A percentile compares a stretch with the other conserved stretches of the same genome.
Evolutionary conservation across 2,329 filamentous ascomycete genomes (phyloP).

Genomic region (Mycosphaerella sp.): DNA sequence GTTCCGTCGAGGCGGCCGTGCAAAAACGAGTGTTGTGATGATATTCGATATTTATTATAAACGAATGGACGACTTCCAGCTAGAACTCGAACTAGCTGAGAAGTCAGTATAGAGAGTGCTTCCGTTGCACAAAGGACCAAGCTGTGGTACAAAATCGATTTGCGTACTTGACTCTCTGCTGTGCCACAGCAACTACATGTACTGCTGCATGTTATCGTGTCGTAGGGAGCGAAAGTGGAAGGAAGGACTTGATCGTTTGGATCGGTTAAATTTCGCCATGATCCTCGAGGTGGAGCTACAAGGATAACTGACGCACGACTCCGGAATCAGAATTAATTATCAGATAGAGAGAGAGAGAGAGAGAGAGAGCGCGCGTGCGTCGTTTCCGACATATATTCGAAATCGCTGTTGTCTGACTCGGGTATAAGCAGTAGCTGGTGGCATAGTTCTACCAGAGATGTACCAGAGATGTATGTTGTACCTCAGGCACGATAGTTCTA

Average conservation of each 20-base stretch:
- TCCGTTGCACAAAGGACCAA: not conserved
- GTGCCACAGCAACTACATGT: not conserved
- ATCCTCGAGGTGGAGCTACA: conserved; percentile 1
- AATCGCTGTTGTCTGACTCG: too few relatives aligned
- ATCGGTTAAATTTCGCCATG: conserved; percentile 7
- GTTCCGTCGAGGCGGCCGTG: not conserved
- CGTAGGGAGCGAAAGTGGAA: not conserved
- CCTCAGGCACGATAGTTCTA: too few relatives aligned
- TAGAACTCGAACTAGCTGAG: not conserved
- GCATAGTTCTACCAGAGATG: too few relatives aligned
- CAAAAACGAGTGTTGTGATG: conserved; percentile 6
- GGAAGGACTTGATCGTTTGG: not conserved
- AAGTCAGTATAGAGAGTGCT: not conserved
- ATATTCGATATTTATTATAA: not conserved
- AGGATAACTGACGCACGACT: not conserved
- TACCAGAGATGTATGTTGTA: too few relatives aligned
- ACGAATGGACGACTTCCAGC: not conserved
- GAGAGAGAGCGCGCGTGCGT: not conserved
- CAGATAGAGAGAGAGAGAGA: too few relatives aligned
- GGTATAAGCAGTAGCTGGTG: not conserved
- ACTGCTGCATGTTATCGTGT: not conserved
- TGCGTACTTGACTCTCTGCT: too few relatives aligned
- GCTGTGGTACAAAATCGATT: not conserved
- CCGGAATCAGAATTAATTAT: too few relatives aligned
- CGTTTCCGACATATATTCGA: not conserved